A percentile compares a stretch with the other conserved stretches of the same genome.
Evolutionary conservation across 331 rosid genomes (phyloP).

Genomic region (Prunus yedoensis): DNA sequence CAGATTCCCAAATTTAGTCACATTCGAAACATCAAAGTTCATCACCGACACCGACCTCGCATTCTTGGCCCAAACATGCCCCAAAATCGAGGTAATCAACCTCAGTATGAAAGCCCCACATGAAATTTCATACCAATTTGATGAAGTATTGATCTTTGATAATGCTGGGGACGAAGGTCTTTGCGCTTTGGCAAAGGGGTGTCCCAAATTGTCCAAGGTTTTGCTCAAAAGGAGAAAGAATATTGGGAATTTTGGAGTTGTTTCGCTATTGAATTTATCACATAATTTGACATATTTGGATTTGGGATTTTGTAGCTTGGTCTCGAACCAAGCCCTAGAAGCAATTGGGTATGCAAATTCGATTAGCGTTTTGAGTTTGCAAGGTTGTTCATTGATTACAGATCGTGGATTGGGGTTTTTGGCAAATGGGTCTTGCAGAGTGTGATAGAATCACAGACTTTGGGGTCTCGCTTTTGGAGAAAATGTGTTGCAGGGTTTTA

Average conservation of each 20-base stretch:
- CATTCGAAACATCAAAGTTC: neutral
- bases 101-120: neutral
- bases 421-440: constrained; percentile 7
- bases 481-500: constrained; percentile 12
- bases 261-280: constrained; percentile 1
- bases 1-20: constrained; percentile 28
- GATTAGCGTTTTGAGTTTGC: constrained; percentile 16
- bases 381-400: constrained; percentile 20
- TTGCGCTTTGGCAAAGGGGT: constrained; percentile 16
- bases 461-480: constrained; percentile 19
- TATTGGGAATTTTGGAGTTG: constrained; percentile 18
- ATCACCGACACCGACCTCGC: constrained; percentile 21
- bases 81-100: constrained; percentile 23
- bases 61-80: constrained; percentile 25
- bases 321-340: constrained; percentile 19
- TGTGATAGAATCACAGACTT: constrained; percentile 27
- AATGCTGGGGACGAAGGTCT: constrained; percentile 34
- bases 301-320: constrained; percentile 12
- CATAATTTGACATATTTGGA: constrained; percentile 22
- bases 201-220: constrained; percentile 16
- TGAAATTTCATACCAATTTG: neutral
- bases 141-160: constrained; percentile 2
- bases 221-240: constrained; percentile 22
- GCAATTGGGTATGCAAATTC: constrained; percentile 21
- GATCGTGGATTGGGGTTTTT: constrained; percentile 19